Conservation (phyloP, 2,329 filamentous ascomycete genomes). For the Zelopaecilomyces penicillatus region DNA sequence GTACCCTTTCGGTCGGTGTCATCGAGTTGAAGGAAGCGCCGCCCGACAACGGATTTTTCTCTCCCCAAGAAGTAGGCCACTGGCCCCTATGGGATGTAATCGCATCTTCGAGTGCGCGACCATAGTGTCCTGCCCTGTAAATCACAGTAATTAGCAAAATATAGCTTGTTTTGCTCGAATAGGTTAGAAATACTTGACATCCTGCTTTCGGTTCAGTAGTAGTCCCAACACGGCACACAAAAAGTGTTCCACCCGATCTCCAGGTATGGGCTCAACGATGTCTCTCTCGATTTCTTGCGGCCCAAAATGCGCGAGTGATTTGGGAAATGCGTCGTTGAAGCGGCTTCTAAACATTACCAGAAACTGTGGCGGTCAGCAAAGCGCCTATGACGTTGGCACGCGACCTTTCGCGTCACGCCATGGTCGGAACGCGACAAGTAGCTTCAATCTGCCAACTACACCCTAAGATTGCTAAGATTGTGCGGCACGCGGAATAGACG, state of each 20-base stretch:
- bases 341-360: conserved; percentile 96
- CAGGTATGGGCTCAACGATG: conserved; percentile 66
- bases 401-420: conserved; percentile 44
- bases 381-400: conserved; percentile 30
- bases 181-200: conserved; percentile 74
- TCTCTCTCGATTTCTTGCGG: conserved; percentile 92
- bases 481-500: conserved; percentile 34
- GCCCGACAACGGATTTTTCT: conserved; percentile 73
- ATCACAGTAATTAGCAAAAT: conserved; percentile 10
- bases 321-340: conserved; percentile 82
- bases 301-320: conserved; percentile 80
- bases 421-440: conserved; percentile 28
- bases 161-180: no score
- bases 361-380: conserved; percentile 55
- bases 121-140: conserved; percentile 78
- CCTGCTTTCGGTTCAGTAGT: conserved; percentile 93
- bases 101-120: conserved; percentile 87
- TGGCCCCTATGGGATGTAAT: conserved; percentile 76
- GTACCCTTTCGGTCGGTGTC: conserved; percentile 72
- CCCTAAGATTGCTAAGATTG: conserved; percentile 5
- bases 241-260: conserved; percentile 77
- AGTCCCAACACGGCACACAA: conserved; percentile 83
- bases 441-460: not conserved
- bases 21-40: conserved; percentile 75
- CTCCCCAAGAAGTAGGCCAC: conserved; percentile 80